Evolutionary conservation across 371 early-diverging fungal genomes (phyloP).

Genomic region (Rhizopus arrhizus): DNA sequence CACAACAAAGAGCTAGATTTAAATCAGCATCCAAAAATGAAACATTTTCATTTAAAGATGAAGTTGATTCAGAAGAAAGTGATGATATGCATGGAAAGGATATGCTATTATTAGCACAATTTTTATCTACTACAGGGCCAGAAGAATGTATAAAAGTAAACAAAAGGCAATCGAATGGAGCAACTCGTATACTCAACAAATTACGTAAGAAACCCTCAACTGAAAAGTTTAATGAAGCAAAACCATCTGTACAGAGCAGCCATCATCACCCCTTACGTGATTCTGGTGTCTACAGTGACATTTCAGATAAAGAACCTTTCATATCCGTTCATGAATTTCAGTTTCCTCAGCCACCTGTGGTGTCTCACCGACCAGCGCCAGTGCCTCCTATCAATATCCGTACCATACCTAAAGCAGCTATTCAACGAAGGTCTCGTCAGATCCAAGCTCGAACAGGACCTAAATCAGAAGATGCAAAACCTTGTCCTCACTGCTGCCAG

Average conservation of each 20-base stretch:
- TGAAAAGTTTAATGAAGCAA: not conserved
- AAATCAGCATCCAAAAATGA: conserved; percentile 11
- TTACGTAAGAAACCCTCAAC: conserved; percentile 33
- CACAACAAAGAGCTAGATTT: conserved; percentile 20
- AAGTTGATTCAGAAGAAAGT: not conserved
- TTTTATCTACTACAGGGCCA: conserved; percentile 42
- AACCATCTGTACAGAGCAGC: not conserved
- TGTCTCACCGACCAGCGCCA: conserved; percentile 9
- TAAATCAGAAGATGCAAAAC: not conserved
- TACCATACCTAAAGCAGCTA: conserved; percentile 35
- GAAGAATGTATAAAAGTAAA: conserved; percentile 32
- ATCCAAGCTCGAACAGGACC: conserved; percentile 37
- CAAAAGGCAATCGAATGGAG: conserved; percentile 27
- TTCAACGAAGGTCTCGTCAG: conserved; percentile 43
- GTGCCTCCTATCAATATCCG: conserved; percentile 17
- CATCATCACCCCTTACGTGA: conserved; percentile 20
- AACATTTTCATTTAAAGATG: conserved; percentile 1
- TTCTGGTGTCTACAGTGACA: conserved; percentile 48
- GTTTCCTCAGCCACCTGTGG: conserved; percentile 36
- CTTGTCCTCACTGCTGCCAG: conserved; percentile 46
- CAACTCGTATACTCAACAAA: conserved; percentile 34
- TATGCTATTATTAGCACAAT: conserved; percentile 39
- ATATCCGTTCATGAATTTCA: conserved; percentile 19
- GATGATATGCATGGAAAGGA: conserved; percentile 17
- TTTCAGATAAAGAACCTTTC: conserved; percentile 33